Conservation (phyloP, 1,284 basidiomycete species). For the Cystobasidium pallidum region DNA sequence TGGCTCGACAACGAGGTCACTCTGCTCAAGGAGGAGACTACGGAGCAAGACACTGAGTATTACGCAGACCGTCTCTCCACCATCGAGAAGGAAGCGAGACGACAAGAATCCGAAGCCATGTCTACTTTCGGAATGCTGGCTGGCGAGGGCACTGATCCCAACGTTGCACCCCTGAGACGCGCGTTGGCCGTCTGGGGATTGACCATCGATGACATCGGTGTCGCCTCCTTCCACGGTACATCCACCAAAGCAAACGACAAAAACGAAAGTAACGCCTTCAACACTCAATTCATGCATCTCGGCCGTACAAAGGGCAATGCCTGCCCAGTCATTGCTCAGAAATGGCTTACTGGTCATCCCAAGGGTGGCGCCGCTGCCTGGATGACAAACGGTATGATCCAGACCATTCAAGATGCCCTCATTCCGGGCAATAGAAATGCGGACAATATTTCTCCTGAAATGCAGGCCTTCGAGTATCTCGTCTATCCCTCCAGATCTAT, state of each 20-base stretch:
- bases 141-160: conserved; percentile 73
- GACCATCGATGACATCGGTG: conserved; percentile 81
- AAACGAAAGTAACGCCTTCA: conserved; percentile 97
- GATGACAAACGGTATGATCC: conserved; percentile 89
- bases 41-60: conserved; percentile 58
- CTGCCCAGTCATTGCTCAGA: conserved; percentile 95
- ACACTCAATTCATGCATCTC: conserved; percentile 85
- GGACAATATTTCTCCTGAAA: conserved; percentile 84
- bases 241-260: conserved; percentile 98
- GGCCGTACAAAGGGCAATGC: conserved; percentile 90
- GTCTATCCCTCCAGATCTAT: conserved; percentile 96
- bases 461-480: conserved; percentile 85
- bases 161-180: conserved; percentile 85
- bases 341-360: conserved; percentile 91
- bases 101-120: conserved; percentile 87
- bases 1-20: conserved; percentile 88
- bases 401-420: conserved; percentile 81
- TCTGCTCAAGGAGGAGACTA: conserved; percentile 76
- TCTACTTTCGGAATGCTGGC: conserved; percentile 87
- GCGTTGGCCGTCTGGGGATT: conserved; percentile 96
- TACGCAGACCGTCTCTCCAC: conserved; percentile 64
- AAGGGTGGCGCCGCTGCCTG: conserved; percentile 97
- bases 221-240: conserved; percentile 77
- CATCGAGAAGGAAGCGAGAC: conserved; percentile 83
- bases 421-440: conserved; percentile 86